These are phyloP conservation scores for Cladobotryum mycophilum DNA, from an alignment of 2,329 filamentous ascomycete species.

Conservation along the genomic window DNA sequence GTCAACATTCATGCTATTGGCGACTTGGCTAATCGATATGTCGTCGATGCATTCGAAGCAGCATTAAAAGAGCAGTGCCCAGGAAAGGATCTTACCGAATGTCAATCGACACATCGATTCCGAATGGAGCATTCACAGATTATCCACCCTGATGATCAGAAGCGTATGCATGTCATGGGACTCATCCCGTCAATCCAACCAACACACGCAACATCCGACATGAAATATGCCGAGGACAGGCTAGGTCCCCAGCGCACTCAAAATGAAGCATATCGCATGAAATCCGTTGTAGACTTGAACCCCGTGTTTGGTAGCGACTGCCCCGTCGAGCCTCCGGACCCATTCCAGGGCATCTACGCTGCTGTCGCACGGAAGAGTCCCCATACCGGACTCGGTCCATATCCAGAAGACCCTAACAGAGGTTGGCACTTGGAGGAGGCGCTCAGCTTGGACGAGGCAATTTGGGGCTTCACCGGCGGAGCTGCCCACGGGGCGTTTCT, in stretches of 20 bases:
- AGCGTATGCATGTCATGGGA: conserved; percentile 49
- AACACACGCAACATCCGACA: conserved; percentile 66
- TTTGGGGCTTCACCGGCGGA: conserved; percentile 55
- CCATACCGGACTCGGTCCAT: conserved; percentile 45
- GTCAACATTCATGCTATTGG: conserved; percentile 70
- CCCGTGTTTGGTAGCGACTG: conserved; percentile 64
- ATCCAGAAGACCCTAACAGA: conserved; percentile 37
- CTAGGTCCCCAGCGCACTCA: conserved; percentile 50
- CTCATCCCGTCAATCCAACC: conserved; percentile 66
- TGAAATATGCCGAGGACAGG: conserved; percentile 57
- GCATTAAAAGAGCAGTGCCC: conserved; percentile 51
- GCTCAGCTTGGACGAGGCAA: conserved; percentile 51
- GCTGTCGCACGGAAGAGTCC: conserved; percentile 58
- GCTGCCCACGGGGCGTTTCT: conserved; percentile 54
- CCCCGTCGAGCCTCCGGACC: conserved; percentile 62
- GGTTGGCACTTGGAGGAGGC: conserved; percentile 57
- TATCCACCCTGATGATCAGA: conserved; percentile 59
- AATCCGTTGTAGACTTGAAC: conserved; percentile 46
- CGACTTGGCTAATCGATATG: conserved; percentile 60
- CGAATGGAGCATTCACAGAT: conserved; percentile 68
- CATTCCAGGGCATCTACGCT: conserved; percentile 64
- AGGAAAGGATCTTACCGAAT: conserved; percentile 34
- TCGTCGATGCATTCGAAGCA: conserved; percentile 55
- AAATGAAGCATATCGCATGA: conserved; percentile 60
- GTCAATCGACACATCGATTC: conserved; percentile 52